Base-by-base conservation (phyloP, 768 basidiomycete genomes). In the Kwoniella europaea region DNA sequence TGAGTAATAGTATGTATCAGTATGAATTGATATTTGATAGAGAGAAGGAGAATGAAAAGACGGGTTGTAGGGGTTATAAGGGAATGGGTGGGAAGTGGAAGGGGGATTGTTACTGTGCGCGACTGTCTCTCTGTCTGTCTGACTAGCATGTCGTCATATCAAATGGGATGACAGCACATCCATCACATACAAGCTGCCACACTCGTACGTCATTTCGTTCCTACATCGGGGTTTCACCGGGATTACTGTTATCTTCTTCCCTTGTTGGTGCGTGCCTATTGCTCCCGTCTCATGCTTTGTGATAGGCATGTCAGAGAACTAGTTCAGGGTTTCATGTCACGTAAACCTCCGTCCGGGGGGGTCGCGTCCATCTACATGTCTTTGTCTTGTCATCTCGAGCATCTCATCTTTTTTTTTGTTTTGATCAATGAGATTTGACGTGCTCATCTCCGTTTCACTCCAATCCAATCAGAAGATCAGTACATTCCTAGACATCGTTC, bases 81-180 rank as follows among this genome's bases (percentile, higher is more conserved):
- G 57, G 24, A 24, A 20, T 55, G 18, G 12, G 54, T 13, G 13
- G 57, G 57, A 24, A 58, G 24, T 58, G 57, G 57, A 27, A 58
- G 57, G 27, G 20, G 57, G 15, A 6, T 52, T 15, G n/a, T 7
- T 16, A 16, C n/a, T 24, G 18, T 27, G 57, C 27, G 57, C 24
- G 57, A 29, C 22, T 58, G 24, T 55, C 10, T 20, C 15, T 16
- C 57, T 27, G 4, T 41, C 27, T 4, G 15, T 29, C 13, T 10
- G 18, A 13, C 18, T 13, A 50, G 54, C 57, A 58, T 58, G 57
- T 58, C 57, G 57, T 58, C 57, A 58, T 58, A 58, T 24, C 20
- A 35, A 18, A 50, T 50, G 10, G 9, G 27, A 58, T 58, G 57
- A 58, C 57, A 58, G 57, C 57, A 58, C 57, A 58, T 58, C 57